A percentile compares a stretch with the other conserved stretches of the same genome.
Evolutionary conservation across 805 yeast genomes (phyloP).

Genomic region (Yamadazyma scolyti): DNA sequence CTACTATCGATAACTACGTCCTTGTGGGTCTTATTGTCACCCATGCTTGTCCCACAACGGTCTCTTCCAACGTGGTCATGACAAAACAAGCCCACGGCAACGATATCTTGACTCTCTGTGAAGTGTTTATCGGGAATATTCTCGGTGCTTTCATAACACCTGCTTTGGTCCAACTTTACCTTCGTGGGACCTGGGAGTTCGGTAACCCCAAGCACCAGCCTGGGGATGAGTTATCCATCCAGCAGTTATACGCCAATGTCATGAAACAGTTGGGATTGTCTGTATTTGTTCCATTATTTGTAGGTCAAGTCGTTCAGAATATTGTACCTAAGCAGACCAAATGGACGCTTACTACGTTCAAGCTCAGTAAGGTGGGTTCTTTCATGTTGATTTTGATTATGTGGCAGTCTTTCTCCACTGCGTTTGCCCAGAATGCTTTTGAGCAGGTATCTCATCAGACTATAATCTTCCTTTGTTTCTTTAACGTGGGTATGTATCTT

Average conservation of each 20-base stretch:
- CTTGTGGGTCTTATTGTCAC: conserved; percentile 80
- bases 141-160: conserved; percentile 88
- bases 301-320: conserved; percentile 83
- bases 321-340: conserved; percentile 61
- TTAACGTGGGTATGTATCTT: conserved; percentile 76
- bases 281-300: conserved; percentile 79
- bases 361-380: conserved; percentile 69
- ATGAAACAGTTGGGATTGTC: conserved; percentile 86
- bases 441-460: conserved; percentile 63
- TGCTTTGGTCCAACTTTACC: conserved; percentile 71
- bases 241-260: conserved; percentile 62
- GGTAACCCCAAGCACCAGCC: conserved; percentile 70
- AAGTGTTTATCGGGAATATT: conserved; percentile 80
- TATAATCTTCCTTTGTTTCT: conserved; percentile 73
- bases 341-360: conserved; percentile 55
- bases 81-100: conserved; percentile 84
- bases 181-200: conserved; percentile 57
- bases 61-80: conserved; percentile 90
- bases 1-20: conserved; percentile 62
- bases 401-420: conserved; percentile 80
- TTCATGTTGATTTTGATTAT: conserved; percentile 75
- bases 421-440: conserved; percentile 80
- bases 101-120: conserved; percentile 72
- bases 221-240: conserved; percentile 43
- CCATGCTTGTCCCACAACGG: conserved; percentile 88